Base-by-base conservation (phyloP, 257 asterid genomes). In the Solanum sparsipilum region DNA sequence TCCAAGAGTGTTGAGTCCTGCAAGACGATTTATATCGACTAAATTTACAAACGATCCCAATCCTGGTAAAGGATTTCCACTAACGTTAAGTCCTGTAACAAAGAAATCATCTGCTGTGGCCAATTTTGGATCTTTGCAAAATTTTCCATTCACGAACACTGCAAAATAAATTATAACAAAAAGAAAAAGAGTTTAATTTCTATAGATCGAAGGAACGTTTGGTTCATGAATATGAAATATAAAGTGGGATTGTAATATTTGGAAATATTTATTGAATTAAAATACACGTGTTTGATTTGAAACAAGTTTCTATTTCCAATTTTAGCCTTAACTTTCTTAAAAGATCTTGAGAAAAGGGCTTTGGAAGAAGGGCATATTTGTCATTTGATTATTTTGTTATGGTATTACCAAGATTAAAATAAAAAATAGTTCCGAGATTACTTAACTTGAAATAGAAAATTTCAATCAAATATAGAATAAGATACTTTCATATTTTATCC, bases 91-190 rank as follows among this genome's bases (percentile, higher is more conserved):
- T 21, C 87, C 65, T 9, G 87, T 13, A 15, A 70, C 5, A 38
- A 38, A 85, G 81, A 85, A 85, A 85, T 85, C 87, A 1, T 85
- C 79, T 13, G 78, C 5, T 65, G 20, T 65, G 10, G 36, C 87
- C 23, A 63, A 23, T 67, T 85, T 85, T 38, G 87, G 87, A 71
- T 85, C 78, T 31, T 85, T 85, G 87, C 87, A 85, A 9, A 38
- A 25, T 71, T 85, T 85, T 29, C 87, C 87, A 85, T 85, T 85
- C 41, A 85, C 78, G 7, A 85, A 67, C 3, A 85, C 87, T 85
- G 87, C 81, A 85, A 85, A 46, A 78, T 39, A 75, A 75, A 38
- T 2, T 36, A 21, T 29, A 75, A 36, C 13, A 29, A 29, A 11
- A 11, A 25, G 3, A 25, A 25, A 67, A 39, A 44, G 13, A 44